Conservation (phyloP, 306 rosid species). For the Vachellia collinsii region DNA sequence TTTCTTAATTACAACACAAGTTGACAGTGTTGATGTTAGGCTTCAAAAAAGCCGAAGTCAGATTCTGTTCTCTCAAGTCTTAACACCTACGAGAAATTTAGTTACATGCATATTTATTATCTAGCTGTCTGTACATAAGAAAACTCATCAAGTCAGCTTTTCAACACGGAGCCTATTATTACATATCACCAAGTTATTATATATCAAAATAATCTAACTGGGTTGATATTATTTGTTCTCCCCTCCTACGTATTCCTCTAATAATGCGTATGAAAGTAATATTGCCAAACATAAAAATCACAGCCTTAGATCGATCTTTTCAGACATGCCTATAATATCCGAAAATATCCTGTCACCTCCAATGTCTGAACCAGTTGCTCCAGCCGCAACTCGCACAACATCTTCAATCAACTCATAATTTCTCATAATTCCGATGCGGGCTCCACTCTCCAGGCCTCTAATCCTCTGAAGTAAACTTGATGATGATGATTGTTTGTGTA, state of each 20-base stretch:
- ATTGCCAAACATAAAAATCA: slow-evolving; percentile 3
- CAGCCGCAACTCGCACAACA: slow-evolving; percentile 65
- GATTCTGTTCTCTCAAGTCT: too few relatives aligned
- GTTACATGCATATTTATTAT: not conserved
- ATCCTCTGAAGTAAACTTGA: slow-evolving; percentile 53
- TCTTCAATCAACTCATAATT: slow-evolving; percentile 67
- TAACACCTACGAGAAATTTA: not conserved
- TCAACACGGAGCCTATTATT: not conserved
- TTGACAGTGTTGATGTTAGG: too few relatives aligned
- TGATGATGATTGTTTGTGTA: slow-evolving; percentile 50
- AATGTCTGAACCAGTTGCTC: slow-evolving; percentile 58
- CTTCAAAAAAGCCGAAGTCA: too few relatives aligned
- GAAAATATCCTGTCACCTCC: slow-evolving; percentile 79
- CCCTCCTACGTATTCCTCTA: not conserved
- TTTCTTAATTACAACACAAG: not conserved
- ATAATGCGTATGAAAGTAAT: not conserved
- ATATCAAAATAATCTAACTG: too few relatives aligned
- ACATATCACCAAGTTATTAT: not conserved
- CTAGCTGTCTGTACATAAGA: not conserved
- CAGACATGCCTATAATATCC: slow-evolving; percentile 55
- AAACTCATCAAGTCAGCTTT: not conserved
- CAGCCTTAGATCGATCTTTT: slow-evolving; percentile 58
- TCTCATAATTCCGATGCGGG: slow-evolving; percentile 61
- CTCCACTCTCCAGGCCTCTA: slow-evolving; percentile 57
- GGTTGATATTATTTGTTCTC: not conserved